A percentile compares a stretch with the other conserved stretches of the same genome.
phyloP scores from a whole-genome alignment of 2,329 filamentous ascomycete species.

The Juglanconis oblonga region DNA sequence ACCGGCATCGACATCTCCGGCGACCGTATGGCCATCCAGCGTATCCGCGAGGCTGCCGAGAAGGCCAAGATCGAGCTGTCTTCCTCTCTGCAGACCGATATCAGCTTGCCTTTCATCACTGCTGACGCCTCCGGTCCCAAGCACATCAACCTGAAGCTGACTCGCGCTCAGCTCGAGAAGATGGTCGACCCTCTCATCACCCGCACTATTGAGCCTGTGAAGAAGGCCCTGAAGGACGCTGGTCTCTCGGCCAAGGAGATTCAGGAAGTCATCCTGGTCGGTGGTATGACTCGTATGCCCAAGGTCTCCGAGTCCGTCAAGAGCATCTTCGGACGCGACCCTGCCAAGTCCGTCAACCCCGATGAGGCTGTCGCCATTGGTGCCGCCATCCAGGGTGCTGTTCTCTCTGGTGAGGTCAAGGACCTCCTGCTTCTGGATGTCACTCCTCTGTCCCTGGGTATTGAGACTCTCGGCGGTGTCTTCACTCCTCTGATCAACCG shows the following conservation, averaged over 20 bases:
- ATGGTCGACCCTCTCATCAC: conserved; percentile 87
- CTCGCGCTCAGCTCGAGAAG: conserved; percentile 86
- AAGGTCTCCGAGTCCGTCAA: conserved; percentile 97
- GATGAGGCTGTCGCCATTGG: conserved; percentile 98
- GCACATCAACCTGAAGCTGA: conserved; percentile 97
- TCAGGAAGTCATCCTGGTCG: conserved; percentile 95
- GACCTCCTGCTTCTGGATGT: conserved; percentile 94
- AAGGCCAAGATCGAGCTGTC: conserved; percentile 99
- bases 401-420: conserved; percentile 94
- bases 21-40: conserved; percentile 98
- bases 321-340: conserved; percentile 92
- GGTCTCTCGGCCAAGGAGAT: conserved; percentile 88
- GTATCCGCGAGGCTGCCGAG: conserved; percentile 97
- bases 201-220: conserved; percentile 85
- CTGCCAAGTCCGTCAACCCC: conserved; percentile 97
- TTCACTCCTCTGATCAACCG: conserved; percentile 98
- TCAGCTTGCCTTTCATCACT: conserved; percentile 98
- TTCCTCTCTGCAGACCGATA: conserved; percentile 91
- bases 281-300: conserved; percentile 99
- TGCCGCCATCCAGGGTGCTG: conserved; percentile 95
- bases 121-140: conserved; percentile 93
- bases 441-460: conserved; percentile 93
- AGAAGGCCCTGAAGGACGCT: conserved; percentile 96
- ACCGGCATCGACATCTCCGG: conserved; percentile 83
- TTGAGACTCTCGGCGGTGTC: conserved; percentile 96